These are phyloP conservation scores for Tolypocladium nubicola DNA, from an alignment of 2,329 filamentous ascomycete species.

Conservation along the genomic window DNA sequence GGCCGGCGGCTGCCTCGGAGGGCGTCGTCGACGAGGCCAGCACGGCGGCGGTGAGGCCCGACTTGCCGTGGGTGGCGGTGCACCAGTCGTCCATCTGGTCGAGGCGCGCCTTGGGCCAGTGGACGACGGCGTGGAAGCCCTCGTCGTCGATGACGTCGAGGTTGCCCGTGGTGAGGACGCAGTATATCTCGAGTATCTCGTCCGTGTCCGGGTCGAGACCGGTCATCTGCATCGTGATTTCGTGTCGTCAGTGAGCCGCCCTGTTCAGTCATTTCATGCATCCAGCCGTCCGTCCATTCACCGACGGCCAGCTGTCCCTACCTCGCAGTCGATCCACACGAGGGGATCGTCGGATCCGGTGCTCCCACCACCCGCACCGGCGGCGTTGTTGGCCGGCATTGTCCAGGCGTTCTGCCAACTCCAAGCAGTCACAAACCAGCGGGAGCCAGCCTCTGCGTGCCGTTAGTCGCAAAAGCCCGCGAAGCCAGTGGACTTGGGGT, in stretches of 20 bases:
- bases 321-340: constrained; percentile 74
- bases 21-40: constrained; percentile 63
- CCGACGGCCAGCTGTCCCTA: constrained; percentile 12
- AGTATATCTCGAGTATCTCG: constrained; percentile 83
- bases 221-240: constrained; percentile 59
- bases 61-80: constrained; percentile 63
- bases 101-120: constrained; percentile 60
- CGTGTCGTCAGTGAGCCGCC: neutral
- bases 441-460: neutral
- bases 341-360: constrained; percentile 43
- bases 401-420: neutral
- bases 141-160: constrained; percentile 64
- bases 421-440: neutral
- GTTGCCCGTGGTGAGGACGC: constrained; percentile 75
- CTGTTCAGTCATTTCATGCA: neutral
- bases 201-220: constrained; percentile 60
- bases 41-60: constrained; percentile 72
- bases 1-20: constrained; percentile 56
- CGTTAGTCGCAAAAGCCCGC: neutral
- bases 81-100: constrained; percentile 86
- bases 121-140: constrained; percentile 73
- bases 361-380: neutral
- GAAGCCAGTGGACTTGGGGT: no score
- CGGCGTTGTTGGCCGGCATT: neutral
- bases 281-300: neutral